A percentile compares a stretch with the other conserved stretches of the same genome.
Evolutionary conservation across 768 basidiomycete genomes (phyloP).

Genomic region (Hemileccinum impolitum): DNA sequence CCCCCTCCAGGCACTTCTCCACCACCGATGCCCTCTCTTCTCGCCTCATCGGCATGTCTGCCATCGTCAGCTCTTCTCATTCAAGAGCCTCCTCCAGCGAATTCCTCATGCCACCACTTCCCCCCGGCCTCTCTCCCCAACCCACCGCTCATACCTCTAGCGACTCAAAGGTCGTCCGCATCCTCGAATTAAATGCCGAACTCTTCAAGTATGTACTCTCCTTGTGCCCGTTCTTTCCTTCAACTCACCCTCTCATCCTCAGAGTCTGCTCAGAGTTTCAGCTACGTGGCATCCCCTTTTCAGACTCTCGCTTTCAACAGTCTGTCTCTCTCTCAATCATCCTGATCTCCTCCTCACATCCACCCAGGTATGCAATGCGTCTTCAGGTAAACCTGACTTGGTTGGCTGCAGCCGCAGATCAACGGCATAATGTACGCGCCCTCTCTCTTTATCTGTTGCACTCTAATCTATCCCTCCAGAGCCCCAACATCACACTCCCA

Average conservation of each 20-base stretch:
- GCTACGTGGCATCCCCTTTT: slow-evolving; percentile 41
- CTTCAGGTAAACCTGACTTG: slow-evolving; percentile 70
- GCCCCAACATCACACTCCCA: slow-evolving; percentile 44
- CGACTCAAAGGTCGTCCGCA: slow-evolving; percentile 48
- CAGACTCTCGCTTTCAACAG: slow-evolving; percentile 56
- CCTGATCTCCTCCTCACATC: slow-evolving; percentile 11
- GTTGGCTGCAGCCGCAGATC: slow-evolving; percentile 68
- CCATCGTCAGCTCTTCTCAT: slow-evolving; percentile 25
- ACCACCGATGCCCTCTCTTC: slow-evolving; percentile 18
- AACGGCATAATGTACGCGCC: slow-evolving; percentile 45
- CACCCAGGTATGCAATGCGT: slow-evolving; percentile 52
- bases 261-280: slow-evolving; percentile 67
- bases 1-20: slow-evolving; percentile 23
- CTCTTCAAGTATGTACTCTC: slow-evolving; percentile 53
- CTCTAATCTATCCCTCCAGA: slow-evolving; percentile 17
- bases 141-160: slow-evolving; percentile 6
- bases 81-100: slow-evolving; percentile 28
- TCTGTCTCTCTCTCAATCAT: slow-evolving; percentile 34
- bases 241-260: slow-evolving; percentile 4
- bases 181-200: slow-evolving; percentile 68
- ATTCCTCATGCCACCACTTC: slow-evolving; percentile 28
- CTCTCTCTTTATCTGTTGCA: slow-evolving; percentile 1
- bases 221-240: slow-evolving; percentile 1
- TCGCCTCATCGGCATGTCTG: slow-evolving; percentile 22
- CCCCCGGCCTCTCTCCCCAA: slow-evolving; percentile 20